A percentile compares a stretch with the other conserved stretches of the same genome.
phyloP scores from a whole-genome alignment of 2,329 filamentous ascomycete genomes.

The Diplodia corticola region DNA sequence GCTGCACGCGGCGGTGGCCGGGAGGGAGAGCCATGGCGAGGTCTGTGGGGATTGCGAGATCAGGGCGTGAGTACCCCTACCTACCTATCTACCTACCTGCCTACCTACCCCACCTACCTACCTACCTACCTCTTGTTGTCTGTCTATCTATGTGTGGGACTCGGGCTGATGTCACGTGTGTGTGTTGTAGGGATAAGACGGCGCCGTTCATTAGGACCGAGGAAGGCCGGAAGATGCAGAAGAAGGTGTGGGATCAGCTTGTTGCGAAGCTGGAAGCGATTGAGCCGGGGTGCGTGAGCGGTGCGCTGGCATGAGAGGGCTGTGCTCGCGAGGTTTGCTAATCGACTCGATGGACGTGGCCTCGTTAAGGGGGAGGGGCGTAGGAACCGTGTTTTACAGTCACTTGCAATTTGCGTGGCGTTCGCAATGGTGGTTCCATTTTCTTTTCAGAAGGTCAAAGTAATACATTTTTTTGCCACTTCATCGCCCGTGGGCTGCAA shows the following conservation, averaged over 20 bases:
- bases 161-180: neutral
- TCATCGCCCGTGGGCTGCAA: too few species aligned
- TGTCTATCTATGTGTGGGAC: too few species aligned
- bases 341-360: too few species aligned
- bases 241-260: slow-evolving; percentile 26
- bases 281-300: slow-evolving; percentile 24
- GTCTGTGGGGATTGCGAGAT: slow-evolving; percentile 30
- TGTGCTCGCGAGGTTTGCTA: rapidly evolving
- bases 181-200: slow-evolving; percentile 1
- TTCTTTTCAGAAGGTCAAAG: too few species aligned
- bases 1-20: slow-evolving; percentile 28
- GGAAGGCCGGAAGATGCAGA: slow-evolving; percentile 19
- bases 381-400: too few species aligned
- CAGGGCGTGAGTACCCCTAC: slow-evolving; percentile 24
- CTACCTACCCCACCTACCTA: too few species aligned
- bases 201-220: slow-evolving; percentile 20
- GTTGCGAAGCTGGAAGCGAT: slow-evolving; percentile 28
- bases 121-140: too few species aligned
- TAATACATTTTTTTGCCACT: neutral
- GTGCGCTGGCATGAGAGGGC: neutral
- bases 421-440: too few species aligned
- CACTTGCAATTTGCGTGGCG: too few species aligned
- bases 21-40: slow-evolving; percentile 28
- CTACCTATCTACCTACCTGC: too few species aligned
- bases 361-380: too few species aligned